Conservation (phyloP, 2,329 filamentous ascomycete species). For the Phoma sp. region DNA sequence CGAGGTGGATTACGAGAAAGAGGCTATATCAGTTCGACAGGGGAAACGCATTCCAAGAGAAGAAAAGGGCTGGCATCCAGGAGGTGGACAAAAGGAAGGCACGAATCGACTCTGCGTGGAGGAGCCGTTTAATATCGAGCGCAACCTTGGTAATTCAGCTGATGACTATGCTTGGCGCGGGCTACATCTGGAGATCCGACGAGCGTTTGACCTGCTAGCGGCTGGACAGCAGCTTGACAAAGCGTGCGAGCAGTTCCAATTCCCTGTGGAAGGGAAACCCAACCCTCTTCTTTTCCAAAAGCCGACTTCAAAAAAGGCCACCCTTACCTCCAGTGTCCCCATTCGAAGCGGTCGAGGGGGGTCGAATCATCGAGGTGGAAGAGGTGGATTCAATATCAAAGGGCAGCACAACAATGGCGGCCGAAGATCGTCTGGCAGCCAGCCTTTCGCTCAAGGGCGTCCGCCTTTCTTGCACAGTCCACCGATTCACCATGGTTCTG, state of each 20-base stretch:
- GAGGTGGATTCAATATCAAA: slow-evolving; percentile 58
- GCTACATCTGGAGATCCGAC: slow-evolving; percentile 85
- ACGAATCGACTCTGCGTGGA: slow-evolving; percentile 88
- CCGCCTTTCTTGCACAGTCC: slow-evolving; percentile 53
- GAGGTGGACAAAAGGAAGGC: slow-evolving; percentile 55
- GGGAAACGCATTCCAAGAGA: slow-evolving; percentile 80
- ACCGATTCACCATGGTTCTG: slow-evolving; percentile 46
- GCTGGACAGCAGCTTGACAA: slow-evolving; percentile 76
- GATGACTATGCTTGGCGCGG: slow-evolving; percentile 94
- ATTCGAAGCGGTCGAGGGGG: slow-evolving; percentile 58
- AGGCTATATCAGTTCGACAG: slow-evolving; percentile 83
- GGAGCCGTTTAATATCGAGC: slow-evolving; percentile 88
- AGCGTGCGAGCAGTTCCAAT: slow-evolving; percentile 87
- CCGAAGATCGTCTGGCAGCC: slow-evolving; percentile 65
- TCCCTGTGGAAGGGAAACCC: slow-evolving; percentile 78
- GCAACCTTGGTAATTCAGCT: slow-evolving; percentile 94
- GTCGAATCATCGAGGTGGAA: slow-evolving; percentile 53
- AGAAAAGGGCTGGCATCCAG: slow-evolving; percentile 87
- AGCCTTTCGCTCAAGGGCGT: slow-evolving; percentile 54
- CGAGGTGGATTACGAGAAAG: slow-evolving; percentile 87
- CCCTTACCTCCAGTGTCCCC: slow-evolving; percentile 59
- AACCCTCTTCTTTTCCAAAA: slow-evolving; percentile 59
- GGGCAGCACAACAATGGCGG: slow-evolving; percentile 51
- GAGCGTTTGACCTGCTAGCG: slow-evolving; percentile 84
- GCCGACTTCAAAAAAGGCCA: slow-evolving; percentile 60